Conservation (phyloP, 805 yeast genomes). For the Tetrapisispora pingtungensis region DNA sequence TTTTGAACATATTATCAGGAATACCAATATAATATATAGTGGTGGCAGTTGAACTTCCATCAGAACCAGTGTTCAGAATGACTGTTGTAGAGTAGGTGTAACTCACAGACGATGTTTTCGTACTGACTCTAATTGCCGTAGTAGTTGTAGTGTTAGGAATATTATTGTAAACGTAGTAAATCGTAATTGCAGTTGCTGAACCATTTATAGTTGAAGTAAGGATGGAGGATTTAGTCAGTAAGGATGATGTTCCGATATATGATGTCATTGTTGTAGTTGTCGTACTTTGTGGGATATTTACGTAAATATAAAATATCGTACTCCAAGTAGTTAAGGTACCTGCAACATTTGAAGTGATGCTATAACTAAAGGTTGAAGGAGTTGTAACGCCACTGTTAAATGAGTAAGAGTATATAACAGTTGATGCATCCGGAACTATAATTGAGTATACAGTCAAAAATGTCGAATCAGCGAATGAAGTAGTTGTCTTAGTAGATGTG, state of each 20-base stretch:
- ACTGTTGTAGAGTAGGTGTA: neutral
- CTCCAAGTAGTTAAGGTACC: neutral
- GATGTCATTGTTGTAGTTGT: neutral
- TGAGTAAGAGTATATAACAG: too few relatives aligned
- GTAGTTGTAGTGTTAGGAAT: neutral
- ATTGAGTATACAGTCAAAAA: too few relatives aligned
- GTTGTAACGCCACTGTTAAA: too few relatives aligned
- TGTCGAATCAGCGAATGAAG: too few relatives aligned
- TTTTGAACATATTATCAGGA: neutral
- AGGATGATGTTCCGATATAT: neutral
- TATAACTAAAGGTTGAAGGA: too few relatives aligned
- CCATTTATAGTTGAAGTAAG: neutral
- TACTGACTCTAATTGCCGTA: neutral
- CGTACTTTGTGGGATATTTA: neutral
- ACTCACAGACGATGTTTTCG: neutral
- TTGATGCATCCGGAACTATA: too few relatives aligned
- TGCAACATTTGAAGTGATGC: too few relatives aligned
- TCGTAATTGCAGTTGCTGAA: neutral
- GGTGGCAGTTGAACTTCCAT: neutral
- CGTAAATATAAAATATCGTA: neutral
- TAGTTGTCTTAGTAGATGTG: too few relatives aligned
- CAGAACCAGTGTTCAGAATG: neutral
- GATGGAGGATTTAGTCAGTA: neutral
- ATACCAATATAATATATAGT: constrained; percentile 1
- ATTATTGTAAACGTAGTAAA: neutral